Base-by-base conservation (phyloP, 2,329 filamentous ascomycete genomes). In the Trichoderma koningii region DNA sequence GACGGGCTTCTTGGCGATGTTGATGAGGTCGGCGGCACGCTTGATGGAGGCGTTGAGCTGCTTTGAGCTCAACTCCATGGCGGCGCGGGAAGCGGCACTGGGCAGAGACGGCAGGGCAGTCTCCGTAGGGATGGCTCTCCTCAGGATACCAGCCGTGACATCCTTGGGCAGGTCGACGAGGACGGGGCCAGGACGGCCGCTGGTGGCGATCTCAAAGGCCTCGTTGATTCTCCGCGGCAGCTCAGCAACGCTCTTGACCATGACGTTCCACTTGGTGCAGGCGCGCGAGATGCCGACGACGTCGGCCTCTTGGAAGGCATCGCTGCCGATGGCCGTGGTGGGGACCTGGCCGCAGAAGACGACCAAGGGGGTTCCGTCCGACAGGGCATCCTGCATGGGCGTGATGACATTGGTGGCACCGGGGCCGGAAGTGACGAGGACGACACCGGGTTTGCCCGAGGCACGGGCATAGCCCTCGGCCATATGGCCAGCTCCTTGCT, bases 181-280 rank as follows among this genome's bases (percentile, higher is more conserved):
- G 42, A 98, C 95, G 30, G 95, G 95, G 26, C 95, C 95, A 15
- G 95, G 95, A 55, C 95, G 87, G 67, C 95, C 95, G 72, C 90
- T 95, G 48, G 92, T 98, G 47, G 95, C 95, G 75, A 98, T 98
- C 80, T 98, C 93, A 74, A 98, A 98, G 55, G 95, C 95, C 81
- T 98, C 95, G 77, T 97, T 97, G 75, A 98, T 98, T 69, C 94
- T 87, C 72, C 91, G 87, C 57, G 95, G 95, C 64, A 99, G 84
- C 79, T 99, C 95, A 57, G 92, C 93, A 63, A 97, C 88, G 76
- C 89, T 94, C 85, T 96, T 97, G 55, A 97, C 92, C 93, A 98
- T 96, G 67, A 96, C 92, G 73, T 98, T 98, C 95, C 95, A 99
- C 82, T 98, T 98, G 71, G 93, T 97, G 84, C 93, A 97, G 21